Evolutionary conservation across 1,284 basidiomycete species (phyloP).

Genomic region (Porodaedalea pini): DNA sequence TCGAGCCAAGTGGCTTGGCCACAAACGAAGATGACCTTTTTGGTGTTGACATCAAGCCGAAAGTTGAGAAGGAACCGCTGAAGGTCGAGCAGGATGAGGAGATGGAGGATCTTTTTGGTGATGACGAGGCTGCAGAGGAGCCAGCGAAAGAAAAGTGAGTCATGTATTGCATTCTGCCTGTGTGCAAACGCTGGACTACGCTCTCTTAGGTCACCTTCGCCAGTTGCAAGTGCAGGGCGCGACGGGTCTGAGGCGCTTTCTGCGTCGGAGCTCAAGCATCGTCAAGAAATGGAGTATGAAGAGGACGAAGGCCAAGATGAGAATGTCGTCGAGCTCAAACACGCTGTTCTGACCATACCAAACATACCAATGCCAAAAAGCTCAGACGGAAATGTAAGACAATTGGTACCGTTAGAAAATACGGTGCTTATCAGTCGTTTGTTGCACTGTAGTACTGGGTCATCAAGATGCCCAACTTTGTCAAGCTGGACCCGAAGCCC

Average conservation of each 20-base stretch:
- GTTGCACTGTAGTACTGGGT: conserved; percentile 63
- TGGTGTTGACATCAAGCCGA: conserved; percentile 4
- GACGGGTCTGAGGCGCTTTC: conserved; percentile 64
- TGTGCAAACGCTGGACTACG: conserved; percentile 18
- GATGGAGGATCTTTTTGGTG: conserved; percentile 77
- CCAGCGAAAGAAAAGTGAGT: conserved; percentile 34
- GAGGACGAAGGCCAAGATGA: conserved; percentile 69
- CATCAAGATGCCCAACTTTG: conserved; percentile 79
- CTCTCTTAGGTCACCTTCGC: conserved; percentile 24
- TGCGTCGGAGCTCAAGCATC: conserved; percentile 61
- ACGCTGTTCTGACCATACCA: conserved; percentile 71
- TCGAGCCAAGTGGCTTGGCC: background rate
- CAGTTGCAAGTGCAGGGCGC: conserved; percentile 33
- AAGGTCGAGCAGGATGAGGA: conserved; percentile 46
- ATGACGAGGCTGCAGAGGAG: conserved; percentile 48
- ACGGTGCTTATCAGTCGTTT: background rate
- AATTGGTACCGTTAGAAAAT: conserved; percentile 4
- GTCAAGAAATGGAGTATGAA: conserved; percentile 74
- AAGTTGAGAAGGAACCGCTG: background rate
- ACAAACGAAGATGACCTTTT: conserved; percentile 4
- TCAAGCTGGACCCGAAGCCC: conserved; percentile 78
- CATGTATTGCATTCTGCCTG: background rate
- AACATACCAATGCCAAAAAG: conserved; percentile 73
- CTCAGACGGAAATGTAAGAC: conserved; percentile 65
- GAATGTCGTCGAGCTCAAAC: conserved; percentile 51